These are phyloP conservation scores for Corynespora cassiicola DNA, from an alignment of 2,329 filamentous ascomycete genomes.

Conservation along the genomic window DNA sequence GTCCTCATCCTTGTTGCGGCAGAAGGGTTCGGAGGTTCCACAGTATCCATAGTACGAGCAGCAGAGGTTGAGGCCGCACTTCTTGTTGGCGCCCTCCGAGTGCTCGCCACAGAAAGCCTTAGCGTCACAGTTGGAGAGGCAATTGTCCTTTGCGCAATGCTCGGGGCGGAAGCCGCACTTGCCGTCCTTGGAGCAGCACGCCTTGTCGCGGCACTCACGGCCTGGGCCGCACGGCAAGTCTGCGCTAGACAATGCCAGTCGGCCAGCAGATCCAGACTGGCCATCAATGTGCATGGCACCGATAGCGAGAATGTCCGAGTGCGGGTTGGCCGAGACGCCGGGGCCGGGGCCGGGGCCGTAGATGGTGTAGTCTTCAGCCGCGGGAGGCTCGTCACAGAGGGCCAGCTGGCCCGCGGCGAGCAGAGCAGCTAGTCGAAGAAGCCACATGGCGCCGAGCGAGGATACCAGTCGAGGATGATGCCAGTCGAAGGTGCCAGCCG, in stretches of 20 bases:
- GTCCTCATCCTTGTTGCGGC: constrained; percentile 6
- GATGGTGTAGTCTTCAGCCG: constrained; percentile 98
- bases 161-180: constrained; percentile 19
- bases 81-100: constrained; percentile 12
- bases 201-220: no score
- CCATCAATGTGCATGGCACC: no score
- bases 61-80: constrained; percentile 22
- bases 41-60: constrained; percentile 48
- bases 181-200: constrained; percentile 3
- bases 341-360: no score
- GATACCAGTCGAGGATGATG: no score
- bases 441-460: no score
- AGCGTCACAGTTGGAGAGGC: constrained; percentile 45
- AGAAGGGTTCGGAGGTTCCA: constrained; percentile 36
- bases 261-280: no score
- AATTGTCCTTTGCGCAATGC: constrained; percentile 17
- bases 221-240: no score
- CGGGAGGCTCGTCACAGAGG: constrained; percentile 84
- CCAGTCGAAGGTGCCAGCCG: no score
- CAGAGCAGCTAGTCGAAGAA: constrained; percentile 71
- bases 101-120: constrained; percentile 45
- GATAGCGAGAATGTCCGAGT: no score
- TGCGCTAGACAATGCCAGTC: no score
- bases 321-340: no score
- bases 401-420: constrained; percentile 90